Conservation (phyloP, 2,329 filamentous ascomycete species). For the Emmonsia crescens region DNA sequence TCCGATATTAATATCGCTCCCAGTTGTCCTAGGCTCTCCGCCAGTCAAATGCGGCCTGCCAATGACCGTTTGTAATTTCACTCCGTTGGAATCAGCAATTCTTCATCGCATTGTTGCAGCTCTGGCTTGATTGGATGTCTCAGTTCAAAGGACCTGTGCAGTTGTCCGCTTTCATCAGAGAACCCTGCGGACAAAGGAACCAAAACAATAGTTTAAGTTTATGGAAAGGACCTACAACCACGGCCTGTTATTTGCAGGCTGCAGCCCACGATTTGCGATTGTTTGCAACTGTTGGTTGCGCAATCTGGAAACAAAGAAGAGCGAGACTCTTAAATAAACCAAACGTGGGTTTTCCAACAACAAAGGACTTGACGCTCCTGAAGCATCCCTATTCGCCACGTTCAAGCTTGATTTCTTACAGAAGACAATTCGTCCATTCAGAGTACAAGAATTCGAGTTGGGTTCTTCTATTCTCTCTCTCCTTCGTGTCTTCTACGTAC, state of each 20-base stretch:
- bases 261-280: slow-evolving; percentile 13
- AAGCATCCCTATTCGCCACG: slow-evolving; percentile 9
- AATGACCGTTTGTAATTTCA: slow-evolving; percentile 16
- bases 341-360: slow-evolving; percentile 8
- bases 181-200: slow-evolving; percentile 24
- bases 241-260: background rate
- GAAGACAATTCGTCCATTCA: slow-evolving; percentile 10
- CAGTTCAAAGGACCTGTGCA: slow-evolving; percentile 15
- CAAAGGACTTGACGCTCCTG: slow-evolving; percentile 12
- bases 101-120: slow-evolving; percentile 24
- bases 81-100: slow-evolving; percentile 15
- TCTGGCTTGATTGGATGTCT: slow-evolving; percentile 19
- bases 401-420: slow-evolving; percentile 2
- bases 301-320: slow-evolving; percentile 13
- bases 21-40: background rate
- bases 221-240: background rate
- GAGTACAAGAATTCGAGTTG: slow-evolving; percentile 16
- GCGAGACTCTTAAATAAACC: slow-evolving; percentile 9
- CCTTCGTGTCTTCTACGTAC: background rate
- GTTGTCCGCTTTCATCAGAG: slow-evolving; percentile 22
- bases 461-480: slow-evolving; percentile 8
- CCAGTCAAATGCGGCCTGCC: background rate
- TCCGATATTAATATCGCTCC: background rate
- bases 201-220: slow-evolving; percentile 18
- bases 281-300: slow-evolving; percentile 14